A percentile compares a stretch with the other conserved stretches of the same genome.
Conservation (phyloP, 768 basidiomycete species). For the Lactarius sanguifluus region DNA sequence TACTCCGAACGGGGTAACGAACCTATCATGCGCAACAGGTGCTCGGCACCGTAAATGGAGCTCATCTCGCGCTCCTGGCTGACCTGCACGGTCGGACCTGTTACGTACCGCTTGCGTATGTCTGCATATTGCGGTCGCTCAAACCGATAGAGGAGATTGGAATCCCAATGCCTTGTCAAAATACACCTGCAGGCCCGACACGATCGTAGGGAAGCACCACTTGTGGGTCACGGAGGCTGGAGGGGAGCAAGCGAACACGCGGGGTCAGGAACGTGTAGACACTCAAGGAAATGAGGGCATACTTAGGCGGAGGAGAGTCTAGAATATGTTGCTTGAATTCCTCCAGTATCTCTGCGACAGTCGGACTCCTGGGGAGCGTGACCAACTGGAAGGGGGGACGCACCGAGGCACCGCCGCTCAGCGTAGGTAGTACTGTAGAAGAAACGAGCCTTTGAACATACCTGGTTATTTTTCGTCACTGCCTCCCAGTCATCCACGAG, state of each 20-base stretch:
- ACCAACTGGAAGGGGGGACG: slow-evolving; percentile 60
- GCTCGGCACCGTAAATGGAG: slow-evolving; percentile 90
- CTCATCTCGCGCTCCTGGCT: slow-evolving; percentile 84
- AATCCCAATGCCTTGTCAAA: slow-evolving; percentile 90
- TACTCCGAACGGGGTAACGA: slow-evolving; percentile 33
- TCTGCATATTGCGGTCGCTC: slow-evolving; percentile 92
- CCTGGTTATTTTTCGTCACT: slow-evolving; percentile 93
- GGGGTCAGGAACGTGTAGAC: neutral
- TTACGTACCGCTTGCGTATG: slow-evolving; percentile 69
- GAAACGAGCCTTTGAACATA: slow-evolving; percentile 33
- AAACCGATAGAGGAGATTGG: slow-evolving; percentile 90
- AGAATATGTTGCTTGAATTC: slow-evolving; percentile 72
- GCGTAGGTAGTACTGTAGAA: neutral
- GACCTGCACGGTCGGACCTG: slow-evolving; percentile 66
- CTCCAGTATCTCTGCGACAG: slow-evolving; percentile 70
- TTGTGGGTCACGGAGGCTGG: slow-evolving; percentile 66
- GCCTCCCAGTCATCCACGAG: slow-evolving; percentile 98
- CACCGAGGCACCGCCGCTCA: neutral
- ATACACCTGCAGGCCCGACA: slow-evolving; percentile 84
- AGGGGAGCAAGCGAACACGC: neutral
- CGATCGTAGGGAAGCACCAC: slow-evolving; percentile 75
- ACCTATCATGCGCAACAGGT: slow-evolving; percentile 91
- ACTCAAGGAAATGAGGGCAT: slow-evolving; percentile 28
- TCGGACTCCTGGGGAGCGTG: slow-evolving; percentile 75
- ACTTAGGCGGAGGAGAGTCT: slow-evolving; percentile 48